Base-by-base conservation (phyloP, 176 grass and related monocot species). In the Carex scoparia region DNA sequence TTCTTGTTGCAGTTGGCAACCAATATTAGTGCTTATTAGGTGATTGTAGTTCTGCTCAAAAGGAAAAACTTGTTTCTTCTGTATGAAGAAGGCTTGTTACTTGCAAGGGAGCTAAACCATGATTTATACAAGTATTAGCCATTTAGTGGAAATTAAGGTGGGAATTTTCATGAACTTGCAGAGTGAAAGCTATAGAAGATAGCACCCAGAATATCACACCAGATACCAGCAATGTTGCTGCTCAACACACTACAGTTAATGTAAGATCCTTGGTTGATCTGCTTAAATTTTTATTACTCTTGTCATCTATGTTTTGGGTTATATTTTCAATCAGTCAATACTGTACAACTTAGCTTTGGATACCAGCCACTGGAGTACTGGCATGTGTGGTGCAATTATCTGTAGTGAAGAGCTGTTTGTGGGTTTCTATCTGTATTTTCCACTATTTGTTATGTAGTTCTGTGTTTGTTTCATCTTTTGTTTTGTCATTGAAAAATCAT, bases 211-310 rank as follows among this genome's bases (percentile, higher is more conserved):
- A 93, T 88, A 65, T 84, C 85, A 62, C 82, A 85, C 88, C 84
- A 51, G 65, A 84, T 37, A 88, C 88, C 46, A 91, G 71, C 46
- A 80, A 66, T 62, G 87, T 90, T 87, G 71, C 78, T 86, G 86
- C 68, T 49, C 90, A 96, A 91, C 81, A 88, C 28, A 92, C 93
- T 75, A 75, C 87, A 84, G 92, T 90, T 89, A 95, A 96, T 86
- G 97, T 99, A 94, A 92, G 93, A 75, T 56, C 44, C 71, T 46
- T 19, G 16, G 69, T 85, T 57, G 68, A 35, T 79, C 38, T 18
- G 1, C 35, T n/a, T 27, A 44, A 79, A 77, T 51, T 86, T 86
- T 78, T 42, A 69, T 51, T 19, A 54, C 3, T 78, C 35, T 88
- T 44, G 49, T 30, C 54, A 46, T n/a, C 5, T 58, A 53, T 83